Evolutionary conservation across 108 stramenopile species (phyloP).

Genomic region (Cylindrotheca closterium): DNA sequence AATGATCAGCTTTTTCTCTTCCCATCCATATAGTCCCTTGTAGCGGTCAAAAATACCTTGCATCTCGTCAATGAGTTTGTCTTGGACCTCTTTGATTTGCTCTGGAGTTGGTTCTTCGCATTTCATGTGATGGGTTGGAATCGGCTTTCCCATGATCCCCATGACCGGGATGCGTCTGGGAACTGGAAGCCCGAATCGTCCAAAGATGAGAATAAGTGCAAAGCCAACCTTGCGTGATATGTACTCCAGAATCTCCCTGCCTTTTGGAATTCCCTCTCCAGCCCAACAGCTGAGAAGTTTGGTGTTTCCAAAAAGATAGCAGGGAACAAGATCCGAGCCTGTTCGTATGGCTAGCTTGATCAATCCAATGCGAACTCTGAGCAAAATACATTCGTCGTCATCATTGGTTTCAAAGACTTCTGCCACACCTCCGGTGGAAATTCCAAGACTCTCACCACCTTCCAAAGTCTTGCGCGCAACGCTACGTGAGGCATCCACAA

Average conservation of each 20-base stretch:
- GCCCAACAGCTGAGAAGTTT: slow-evolving; percentile 41
- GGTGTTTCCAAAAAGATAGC: slow-evolving; percentile 58
- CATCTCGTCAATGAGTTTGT: slow-evolving; percentile 29
- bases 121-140: slow-evolving; percentile 37
- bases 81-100: slow-evolving; percentile 28
- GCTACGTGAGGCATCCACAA: slow-evolving; percentile 34
- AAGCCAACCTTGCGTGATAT: slow-evolving; percentile 41
- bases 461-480: slow-evolving; percentile 30
- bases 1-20: slow-evolving; percentile 40
- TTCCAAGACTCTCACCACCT: slow-evolving; percentile 29
- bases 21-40: slow-evolving; percentile 40
- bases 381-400: slow-evolving; percentile 35
- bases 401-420: slow-evolving; percentile 50
- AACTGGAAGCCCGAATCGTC: slow-evolving; percentile 43
- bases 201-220: slow-evolving; percentile 42
- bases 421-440: slow-evolving; percentile 52
- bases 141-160: slow-evolving; percentile 36
- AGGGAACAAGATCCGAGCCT: slow-evolving; percentile 52
- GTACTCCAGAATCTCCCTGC: slow-evolving; percentile 17
- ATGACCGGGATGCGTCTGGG: slow-evolving; percentile 32
- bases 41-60: slow-evolving; percentile 35
- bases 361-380: slow-evolving; percentile 40
- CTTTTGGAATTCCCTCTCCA: slow-evolving; percentile 28
- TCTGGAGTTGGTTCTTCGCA: slow-evolving; percentile 41
- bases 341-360: slow-evolving; percentile 61